phyloP scores from a whole-genome alignment of 768 basidiomycete genomes.

The Rhizopogon vesiculosus region DNA sequence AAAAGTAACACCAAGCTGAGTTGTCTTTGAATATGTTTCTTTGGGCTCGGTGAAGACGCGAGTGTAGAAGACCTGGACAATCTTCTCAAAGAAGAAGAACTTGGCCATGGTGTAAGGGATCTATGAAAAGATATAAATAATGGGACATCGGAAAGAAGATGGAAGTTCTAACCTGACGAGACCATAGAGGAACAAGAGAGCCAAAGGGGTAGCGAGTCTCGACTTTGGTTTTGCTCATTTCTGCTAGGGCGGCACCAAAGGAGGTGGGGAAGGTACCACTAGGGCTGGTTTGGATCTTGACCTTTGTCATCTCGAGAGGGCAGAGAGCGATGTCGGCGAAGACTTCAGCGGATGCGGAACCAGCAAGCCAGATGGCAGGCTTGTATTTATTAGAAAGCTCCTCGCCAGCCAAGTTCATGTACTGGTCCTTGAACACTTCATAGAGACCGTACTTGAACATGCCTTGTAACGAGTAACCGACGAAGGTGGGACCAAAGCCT shows the following conservation, averaged over 20 bases:
- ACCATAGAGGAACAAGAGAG: slow-evolving; percentile 83
- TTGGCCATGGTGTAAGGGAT: slow-evolving; percentile 99
- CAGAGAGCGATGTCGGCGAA: slow-evolving; percentile 96
- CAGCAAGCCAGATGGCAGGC: slow-evolving; percentile 88
- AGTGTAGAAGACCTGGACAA: slow-evolving; percentile 83
- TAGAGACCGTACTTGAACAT: slow-evolving; percentile 99
- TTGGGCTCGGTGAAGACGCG: slow-evolving; percentile 81
- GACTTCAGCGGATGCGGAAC: slow-evolving; percentile 92
- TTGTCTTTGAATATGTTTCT: slow-evolving; percentile 72
- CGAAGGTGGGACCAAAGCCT: slow-evolving; percentile 87
- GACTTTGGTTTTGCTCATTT: slow-evolving; percentile 61
- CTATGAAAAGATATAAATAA: slow-evolving; percentile 30
- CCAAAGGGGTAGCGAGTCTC: slow-evolving; percentile 86
- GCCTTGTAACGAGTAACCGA: slow-evolving; percentile 94
- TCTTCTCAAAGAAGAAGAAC: slow-evolving; percentile 94
- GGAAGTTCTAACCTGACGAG: slow-evolving; percentile 61
- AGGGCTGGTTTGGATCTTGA: slow-evolving; percentile 82
- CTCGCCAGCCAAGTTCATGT: slow-evolving; percentile 88
- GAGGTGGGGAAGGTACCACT: slow-evolving; percentile 73
- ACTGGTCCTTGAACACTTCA: slow-evolving; percentile 92
- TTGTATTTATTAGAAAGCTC: slow-evolving; percentile 77
- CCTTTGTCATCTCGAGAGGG: slow-evolving; percentile 91
- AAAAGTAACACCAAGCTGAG: slow-evolving; percentile 87
- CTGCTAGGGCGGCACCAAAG: slow-evolving; percentile 64
- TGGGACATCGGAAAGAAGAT: background rate